Base-by-base conservation (phyloP, 2,329 filamentous ascomycete genomes). In the Aspergillus brasiliensis region DNA sequence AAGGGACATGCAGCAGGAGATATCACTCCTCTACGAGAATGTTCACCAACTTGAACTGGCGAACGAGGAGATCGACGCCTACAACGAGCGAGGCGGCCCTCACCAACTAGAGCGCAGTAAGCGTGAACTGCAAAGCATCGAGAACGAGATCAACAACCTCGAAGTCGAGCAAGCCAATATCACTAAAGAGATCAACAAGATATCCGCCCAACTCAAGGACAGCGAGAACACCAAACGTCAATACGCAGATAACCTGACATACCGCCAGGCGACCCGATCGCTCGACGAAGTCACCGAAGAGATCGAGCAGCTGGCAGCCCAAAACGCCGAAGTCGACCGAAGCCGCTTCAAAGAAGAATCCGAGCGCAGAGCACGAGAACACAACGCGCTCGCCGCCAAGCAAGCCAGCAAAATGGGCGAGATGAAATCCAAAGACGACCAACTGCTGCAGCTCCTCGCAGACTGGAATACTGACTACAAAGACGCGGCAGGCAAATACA, bases 381-480 rank as follows among this genome's bases (percentile, higher is more conserved):
- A 89, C 70, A 89, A 90, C 69, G 83, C 84, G 56, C 81, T 94
- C 51, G 83, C 88, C 56, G 91, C 91, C 1, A 85, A 93, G 65
- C 87, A 89, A 67, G 88, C 89, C 19, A 86, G 86, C 38, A 83
- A 95, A 63, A 87, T 90, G 80, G 92, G 91, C 42, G 83, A 87
- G 62, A 89, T 96, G 82, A 91, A 88, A 73, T 88, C 89, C 57
- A 96, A 96, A 73, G 92, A 98, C 72, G 85, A 90, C 59, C 89
- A 96, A 69, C 82, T 97, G 7, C 81, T 80, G 54, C 83, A 89
- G 58, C 81, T 93, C n/a, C 76, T 92, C 25, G 80, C 84, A 10
- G 91, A 97, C 68, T 99, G 89, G 85, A 84, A 96, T 51, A 87
- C 88, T 8, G 90, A 97, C 66, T 97, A 97, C 81, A 88, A 92